These are phyloP conservation scores for Lithocarpus polystachyus DNA, from an alignment of 306 rosid species.

Conservation along the genomic window DNA sequence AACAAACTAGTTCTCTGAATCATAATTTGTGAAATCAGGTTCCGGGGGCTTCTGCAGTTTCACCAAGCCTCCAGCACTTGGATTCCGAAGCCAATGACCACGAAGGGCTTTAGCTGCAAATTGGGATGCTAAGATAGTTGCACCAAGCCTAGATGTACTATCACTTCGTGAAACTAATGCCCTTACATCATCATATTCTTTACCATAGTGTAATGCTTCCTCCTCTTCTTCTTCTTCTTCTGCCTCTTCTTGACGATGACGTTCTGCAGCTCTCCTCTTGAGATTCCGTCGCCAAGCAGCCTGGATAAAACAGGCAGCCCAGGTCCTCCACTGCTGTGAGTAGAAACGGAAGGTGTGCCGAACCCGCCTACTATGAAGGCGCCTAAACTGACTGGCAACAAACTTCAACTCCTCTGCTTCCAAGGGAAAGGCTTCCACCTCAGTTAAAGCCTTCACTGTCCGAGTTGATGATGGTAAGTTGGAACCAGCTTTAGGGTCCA, in stretches of 20 bases:
- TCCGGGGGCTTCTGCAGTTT: slow-evolving; percentile 68
- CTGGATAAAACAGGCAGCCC: slow-evolving; percentile 88
- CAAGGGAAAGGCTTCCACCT: slow-evolving; percentile 92
- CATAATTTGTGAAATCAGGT: slow-evolving; percentile 62
- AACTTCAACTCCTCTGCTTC: slow-evolving; percentile 85
- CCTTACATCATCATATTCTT: slow-evolving; percentile 18
- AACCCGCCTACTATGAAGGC: slow-evolving; percentile 79
- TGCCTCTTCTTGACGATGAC: slow-evolving; percentile 44
- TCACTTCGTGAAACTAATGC: slow-evolving; percentile 18
- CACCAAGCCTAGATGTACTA: slow-evolving; percentile 28
- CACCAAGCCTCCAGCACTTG: slow-evolving; percentile 24
- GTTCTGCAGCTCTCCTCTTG: slow-evolving; percentile 44
- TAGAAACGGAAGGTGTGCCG: slow-evolving; percentile 89
- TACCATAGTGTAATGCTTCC: slow-evolving; percentile 15
- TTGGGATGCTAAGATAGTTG: slow-evolving; percentile 64
- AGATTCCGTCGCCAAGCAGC: slow-evolving; percentile 70
- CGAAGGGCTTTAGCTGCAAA: slow-evolving; percentile 77
- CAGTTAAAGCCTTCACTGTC: slow-evolving; percentile 74
- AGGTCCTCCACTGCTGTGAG: slow-evolving; percentile 96
- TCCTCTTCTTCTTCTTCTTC: slow-evolving; percentile 30
- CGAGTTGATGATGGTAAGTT: slow-evolving; percentile 89
- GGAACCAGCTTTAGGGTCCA: slow-evolving; percentile 74
- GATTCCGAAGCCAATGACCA: slow-evolving; percentile 43
- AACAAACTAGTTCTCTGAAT: not conserved
- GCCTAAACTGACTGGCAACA: slow-evolving; percentile 86